Evolutionary conservation across 2,329 filamentous ascomycete genomes (phyloP).

Genomic region (Tolypocladium paradoxum): DNA sequence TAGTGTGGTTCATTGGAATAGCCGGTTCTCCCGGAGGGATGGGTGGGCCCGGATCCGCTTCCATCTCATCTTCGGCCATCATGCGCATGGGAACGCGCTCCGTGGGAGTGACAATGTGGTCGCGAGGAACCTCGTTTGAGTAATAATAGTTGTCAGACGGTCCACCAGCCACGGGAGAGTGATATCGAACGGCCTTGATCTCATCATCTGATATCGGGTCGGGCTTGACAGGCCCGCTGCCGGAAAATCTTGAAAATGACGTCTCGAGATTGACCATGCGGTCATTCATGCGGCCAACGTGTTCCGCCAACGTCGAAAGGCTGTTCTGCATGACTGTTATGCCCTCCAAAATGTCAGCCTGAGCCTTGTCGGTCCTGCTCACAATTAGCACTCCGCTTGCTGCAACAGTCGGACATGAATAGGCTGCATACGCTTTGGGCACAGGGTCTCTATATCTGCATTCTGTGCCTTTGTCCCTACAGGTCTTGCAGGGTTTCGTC

Average conservation of each 20-base stretch:
- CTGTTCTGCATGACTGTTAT: slow-evolving; percentile 30
- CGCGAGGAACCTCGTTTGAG: slow-evolving; percentile 10
- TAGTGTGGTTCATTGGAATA: slow-evolving; percentile 79
- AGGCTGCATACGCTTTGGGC: slow-evolving; percentile 62
- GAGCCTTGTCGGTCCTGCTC: slow-evolving; percentile 46
- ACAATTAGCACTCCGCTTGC: slow-evolving; percentile 1
- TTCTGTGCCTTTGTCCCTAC: slow-evolving; percentile 71
- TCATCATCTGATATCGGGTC: slow-evolving; percentile 21
- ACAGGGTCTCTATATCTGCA: slow-evolving; percentile 88
- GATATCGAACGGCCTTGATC: slow-evolving; percentile 12
- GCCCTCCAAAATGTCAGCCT: slow-evolving; percentile 49
- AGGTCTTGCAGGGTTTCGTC: slow-evolving; percentile 72
- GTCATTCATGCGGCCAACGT: slow-evolving; percentile 27
- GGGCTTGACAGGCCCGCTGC: slow-evolving; percentile 11
- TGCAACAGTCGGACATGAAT: neutral
- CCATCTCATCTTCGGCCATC: slow-evolving; percentile 35
- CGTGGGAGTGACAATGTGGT: slow-evolving; percentile 12
- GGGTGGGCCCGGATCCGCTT: slow-evolving; percentile 39
- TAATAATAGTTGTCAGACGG: slow-evolving; percentile 9
- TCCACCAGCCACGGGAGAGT: slow-evolving; percentile 8
- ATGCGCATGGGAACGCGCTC: slow-evolving; percentile 15
- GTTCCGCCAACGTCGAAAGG: slow-evolving; percentile 23
- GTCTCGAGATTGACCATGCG: slow-evolving; percentile 24
- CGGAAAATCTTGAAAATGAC: slow-evolving; percentile 11
- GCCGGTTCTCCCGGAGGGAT: slow-evolving; percentile 51